phyloP scores from a whole-genome alignment of 352 stramenopile species.

The Phytophthora pistaciae region DNA sequence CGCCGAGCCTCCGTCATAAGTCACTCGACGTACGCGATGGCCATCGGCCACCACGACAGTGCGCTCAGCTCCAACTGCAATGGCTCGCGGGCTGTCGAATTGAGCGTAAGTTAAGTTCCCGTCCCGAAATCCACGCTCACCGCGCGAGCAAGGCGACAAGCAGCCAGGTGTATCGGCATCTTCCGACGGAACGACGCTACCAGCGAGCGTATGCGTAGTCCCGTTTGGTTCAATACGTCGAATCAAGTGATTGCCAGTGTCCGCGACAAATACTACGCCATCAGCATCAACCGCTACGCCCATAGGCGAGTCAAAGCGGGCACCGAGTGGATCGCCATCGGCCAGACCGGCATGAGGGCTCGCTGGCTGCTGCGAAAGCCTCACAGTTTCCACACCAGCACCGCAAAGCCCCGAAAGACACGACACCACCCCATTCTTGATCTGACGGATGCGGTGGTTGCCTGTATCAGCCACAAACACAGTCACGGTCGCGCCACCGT shows the following conservation, averaged over 20 bases:
- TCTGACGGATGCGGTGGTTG: conserved; percentile 86
- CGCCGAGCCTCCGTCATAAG: conserved; percentile 63
- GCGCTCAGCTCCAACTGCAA: conserved; percentile 82
- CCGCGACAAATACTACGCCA: conserved; percentile 93
- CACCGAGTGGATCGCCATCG: conserved; percentile 80
- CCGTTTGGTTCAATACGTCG: conserved; percentile 80
- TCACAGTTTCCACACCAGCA: conserved; percentile 69
- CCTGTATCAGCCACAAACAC: conserved; percentile 85
- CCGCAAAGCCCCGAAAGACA: conserved; percentile 93
- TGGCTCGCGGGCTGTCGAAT: conserved; percentile 95
- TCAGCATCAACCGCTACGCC: conserved; percentile 85
- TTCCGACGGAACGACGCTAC: conserved; percentile 58
- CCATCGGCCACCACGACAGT: conserved; percentile 92
- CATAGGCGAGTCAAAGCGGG: conserved; percentile 94
- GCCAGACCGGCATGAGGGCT: conserved; percentile 88
- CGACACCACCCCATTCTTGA: conserved; percentile 70
- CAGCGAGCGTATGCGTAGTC: conserved; percentile 73
- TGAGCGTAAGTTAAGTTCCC: conserved; percentile 85
- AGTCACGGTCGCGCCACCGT: conserved; percentile 32
- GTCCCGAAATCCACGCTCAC: conserved; percentile 90
- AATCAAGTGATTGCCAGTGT: conserved; percentile 97
- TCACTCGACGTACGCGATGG: conserved; percentile 89
- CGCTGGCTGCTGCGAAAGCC: conserved; percentile 37
- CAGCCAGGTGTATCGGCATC: conserved; percentile 87
- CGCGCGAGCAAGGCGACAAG: conserved; percentile 88